Conservation (phyloP, 106 monocot genomes). For the Dendrobium catenatum region DNA sequence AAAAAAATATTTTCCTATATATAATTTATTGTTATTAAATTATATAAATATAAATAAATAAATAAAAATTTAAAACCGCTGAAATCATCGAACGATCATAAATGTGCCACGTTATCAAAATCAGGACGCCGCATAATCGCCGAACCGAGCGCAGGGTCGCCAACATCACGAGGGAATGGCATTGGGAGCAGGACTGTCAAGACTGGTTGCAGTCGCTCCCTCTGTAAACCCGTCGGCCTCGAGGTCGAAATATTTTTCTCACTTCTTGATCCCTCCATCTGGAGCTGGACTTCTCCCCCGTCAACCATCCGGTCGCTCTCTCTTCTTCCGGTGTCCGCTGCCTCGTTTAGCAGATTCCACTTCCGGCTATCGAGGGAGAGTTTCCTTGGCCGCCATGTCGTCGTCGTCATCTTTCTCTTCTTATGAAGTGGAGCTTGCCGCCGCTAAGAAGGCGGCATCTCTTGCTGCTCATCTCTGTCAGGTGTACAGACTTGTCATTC, state of each 20-base stretch:
- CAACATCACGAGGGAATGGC: neutral
- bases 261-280: neutral
- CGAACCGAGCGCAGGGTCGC: too few relatives aligned
- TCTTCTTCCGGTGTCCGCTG: neutral
- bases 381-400: conserved; percentile 10
- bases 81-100: neutral
- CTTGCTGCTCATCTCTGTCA: conserved; percentile 87
- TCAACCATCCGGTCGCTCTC: neutral
- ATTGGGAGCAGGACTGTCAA: neutral
- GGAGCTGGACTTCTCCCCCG: neutral
- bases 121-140: neutral
- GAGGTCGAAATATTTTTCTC: neutral
- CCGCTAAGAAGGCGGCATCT: conserved; percentile 83
- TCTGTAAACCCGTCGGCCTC: neutral
- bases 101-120: neutral
- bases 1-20: too few relatives aligned
- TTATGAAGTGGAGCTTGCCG: conserved; percentile 71
- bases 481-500: conserved; percentile 16
- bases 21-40: too few relatives aligned
- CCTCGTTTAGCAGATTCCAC: neutral
- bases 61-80: too few relatives aligned
- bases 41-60: too few relatives aligned
- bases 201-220: neutral
- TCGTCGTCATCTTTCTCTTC: conserved; percentile 5
- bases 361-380: neutral